These are phyloP conservation scores for Thermoascus crustaceus DNA, from an alignment of 2,329 filamentous ascomycete genomes.

Conservation along the genomic window DNA sequence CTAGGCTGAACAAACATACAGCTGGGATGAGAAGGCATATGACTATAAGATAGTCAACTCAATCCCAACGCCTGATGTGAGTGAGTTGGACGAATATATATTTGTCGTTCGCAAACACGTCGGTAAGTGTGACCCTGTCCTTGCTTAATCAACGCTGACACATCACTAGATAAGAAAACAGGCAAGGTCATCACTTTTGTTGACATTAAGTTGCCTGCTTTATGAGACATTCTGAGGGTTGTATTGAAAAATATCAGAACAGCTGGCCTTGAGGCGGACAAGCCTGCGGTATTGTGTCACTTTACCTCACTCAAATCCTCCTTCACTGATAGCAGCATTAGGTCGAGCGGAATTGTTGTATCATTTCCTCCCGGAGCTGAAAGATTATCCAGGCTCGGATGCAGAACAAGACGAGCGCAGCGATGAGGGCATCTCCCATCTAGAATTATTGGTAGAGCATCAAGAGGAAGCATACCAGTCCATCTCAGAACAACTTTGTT, in stretches of 20 bases:
- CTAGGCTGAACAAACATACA: neutral
- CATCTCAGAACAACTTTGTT: constrained; percentile 8
- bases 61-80: neutral
- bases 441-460: constrained; percentile 9
- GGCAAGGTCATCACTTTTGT: constrained; percentile 9
- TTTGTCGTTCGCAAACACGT: neutral
- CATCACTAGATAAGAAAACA: neutral
- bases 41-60: neutral
- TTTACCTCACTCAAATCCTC: neutral
- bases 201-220: constrained; percentile 18
- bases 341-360: constrained; percentile 10
- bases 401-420: constrained; percentile 1
- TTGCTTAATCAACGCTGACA: neutral
- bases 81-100: neutral
- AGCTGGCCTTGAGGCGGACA: constrained; percentile 14
- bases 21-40: neutral
- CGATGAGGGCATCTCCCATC: constrained; percentile 4
- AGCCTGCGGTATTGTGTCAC: constrained; percentile 11
- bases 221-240: constrained; percentile 17
- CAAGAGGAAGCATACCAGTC: constrained; percentile 7
- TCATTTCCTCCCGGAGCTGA: constrained; percentile 9
- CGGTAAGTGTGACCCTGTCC: neutral
- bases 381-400: constrained; percentile 3
- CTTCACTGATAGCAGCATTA: constrained; percentile 4
- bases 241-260: constrained; percentile 16